These are phyloP conservation scores for Candida ipomoeae DNA, from an alignment of 805 yeast species.

Conservation along the genomic window DNA sequence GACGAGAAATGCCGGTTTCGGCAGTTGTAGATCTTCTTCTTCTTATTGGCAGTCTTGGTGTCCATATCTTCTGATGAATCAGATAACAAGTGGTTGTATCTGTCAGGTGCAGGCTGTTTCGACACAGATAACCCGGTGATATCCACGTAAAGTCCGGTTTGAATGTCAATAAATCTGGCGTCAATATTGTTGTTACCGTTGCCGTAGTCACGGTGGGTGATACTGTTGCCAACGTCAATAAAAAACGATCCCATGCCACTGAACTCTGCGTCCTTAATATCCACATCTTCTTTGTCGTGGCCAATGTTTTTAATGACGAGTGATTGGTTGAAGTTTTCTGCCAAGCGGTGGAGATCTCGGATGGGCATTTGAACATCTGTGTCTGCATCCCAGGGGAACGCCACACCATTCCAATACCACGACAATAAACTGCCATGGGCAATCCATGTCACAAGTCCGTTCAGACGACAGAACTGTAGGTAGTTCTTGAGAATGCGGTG, in stretches of 20 bases:
- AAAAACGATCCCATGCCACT: conserved; percentile 13
- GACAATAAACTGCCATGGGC: conserved; percentile 21
- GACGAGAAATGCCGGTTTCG: conserved; percentile 31
- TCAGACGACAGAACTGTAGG: conserved; percentile 17
- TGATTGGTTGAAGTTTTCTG: conserved; percentile 20
- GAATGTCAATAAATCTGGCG: conserved; percentile 35
- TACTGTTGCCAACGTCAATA: conserved; percentile 13
- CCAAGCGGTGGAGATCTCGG: conserved; percentile 18
- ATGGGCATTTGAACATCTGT: conserved; percentile 26
- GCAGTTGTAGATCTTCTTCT: conserved; percentile 35
- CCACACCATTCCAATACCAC: conserved; percentile 24
- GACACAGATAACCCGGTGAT: conserved; percentile 16
- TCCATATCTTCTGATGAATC: conserved; percentile 1
- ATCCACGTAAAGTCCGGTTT: conserved; percentile 21
- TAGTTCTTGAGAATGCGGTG: conserved; percentile 19
- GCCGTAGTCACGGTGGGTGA: conserved; percentile 10
- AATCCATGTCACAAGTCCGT: conserved; percentile 23
- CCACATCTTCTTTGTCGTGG: conserved; percentile 13
- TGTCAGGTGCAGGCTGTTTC: conserved; percentile 8
- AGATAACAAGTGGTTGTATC: conserved; percentile 3
- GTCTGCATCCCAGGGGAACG: conserved; percentile 25
- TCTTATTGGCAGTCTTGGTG: conserved; percentile 9
- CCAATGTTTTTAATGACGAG: conserved; percentile 19
- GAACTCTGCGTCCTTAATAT: conserved; percentile 52
- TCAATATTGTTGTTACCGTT: conserved; percentile 29